phyloP scores from a whole-genome alignment of 768 basidiomycete species.

The Psilocybe subaeruginosa region DNA sequence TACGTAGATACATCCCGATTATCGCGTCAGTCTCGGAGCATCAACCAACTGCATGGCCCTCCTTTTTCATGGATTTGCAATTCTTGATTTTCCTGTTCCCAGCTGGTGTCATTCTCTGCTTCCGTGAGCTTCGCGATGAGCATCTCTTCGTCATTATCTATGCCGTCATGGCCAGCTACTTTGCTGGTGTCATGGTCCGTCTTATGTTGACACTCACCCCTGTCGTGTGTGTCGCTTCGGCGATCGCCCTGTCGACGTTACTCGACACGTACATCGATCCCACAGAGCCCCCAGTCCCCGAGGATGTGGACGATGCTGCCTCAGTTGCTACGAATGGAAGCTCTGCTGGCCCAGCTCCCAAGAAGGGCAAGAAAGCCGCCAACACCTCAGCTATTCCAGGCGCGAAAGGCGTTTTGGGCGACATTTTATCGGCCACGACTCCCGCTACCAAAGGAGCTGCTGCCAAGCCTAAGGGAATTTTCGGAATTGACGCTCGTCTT shows the following conservation, averaged over 20 bases:
- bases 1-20: constrained; percentile 85
- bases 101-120: constrained; percentile 92
- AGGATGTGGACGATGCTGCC: constrained; percentile 29
- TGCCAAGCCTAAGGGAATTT: constrained; percentile 64
- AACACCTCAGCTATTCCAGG: constrained; percentile 29
- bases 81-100: constrained; percentile 98
- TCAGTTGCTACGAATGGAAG: constrained; percentile 25
- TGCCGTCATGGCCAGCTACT: constrained; percentile 94
- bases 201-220: constrained; percentile 98
- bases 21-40: constrained; percentile 99
- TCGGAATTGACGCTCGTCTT: constrained; percentile 83
- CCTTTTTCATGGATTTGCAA: constrained; percentile 99
- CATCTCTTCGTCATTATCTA: constrained; percentile 99
- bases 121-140: constrained; percentile 93
- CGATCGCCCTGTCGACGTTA: constrained; percentile 86
- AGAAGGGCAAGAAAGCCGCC: constrained; percentile 65
- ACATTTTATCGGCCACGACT: constrained; percentile 41
- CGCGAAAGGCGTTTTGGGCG: constrained; percentile 37
- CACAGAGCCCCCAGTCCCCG: constrained; percentile 54
- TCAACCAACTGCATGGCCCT: constrained; percentile 99
- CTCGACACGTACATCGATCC: constrained; percentile 93
- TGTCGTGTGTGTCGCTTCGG: constrained; percentile 92
- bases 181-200: constrained; percentile 99
- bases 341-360: constrained; percentile 37
- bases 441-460: constrained; percentile 35